These are phyloP conservation scores for Penicillium subrubescens DNA, from an alignment of 495 filamentous ascomycete species.

Conservation along the genomic window DNA sequence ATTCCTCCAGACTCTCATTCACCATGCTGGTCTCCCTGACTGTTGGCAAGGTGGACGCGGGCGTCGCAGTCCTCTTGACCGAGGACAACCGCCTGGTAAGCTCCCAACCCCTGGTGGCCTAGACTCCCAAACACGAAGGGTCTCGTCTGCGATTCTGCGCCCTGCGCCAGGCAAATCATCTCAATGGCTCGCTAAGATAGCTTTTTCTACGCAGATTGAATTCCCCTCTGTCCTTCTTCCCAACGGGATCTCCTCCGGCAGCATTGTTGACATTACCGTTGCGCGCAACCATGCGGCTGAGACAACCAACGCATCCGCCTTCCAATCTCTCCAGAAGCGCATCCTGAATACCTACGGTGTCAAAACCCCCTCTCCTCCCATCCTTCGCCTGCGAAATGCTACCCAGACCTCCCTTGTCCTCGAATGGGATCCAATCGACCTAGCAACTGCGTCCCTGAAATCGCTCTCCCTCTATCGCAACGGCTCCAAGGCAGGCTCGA, in stretches of 20 bases:
- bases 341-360: slow-evolving; percentile 87
- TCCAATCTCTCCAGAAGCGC: slow-evolving; percentile 80
- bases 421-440: slow-evolving; percentile 94
- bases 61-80: slow-evolving; percentile 94
- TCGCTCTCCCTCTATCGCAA: slow-evolving; percentile 91
- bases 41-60: slow-evolving; percentile 98
- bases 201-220: slow-evolving; percentile 70
- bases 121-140: slow-evolving; percentile 19
- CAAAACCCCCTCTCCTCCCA: slow-evolving; percentile 72
- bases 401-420: slow-evolving; percentile 97
- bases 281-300: slow-evolving; percentile 83
- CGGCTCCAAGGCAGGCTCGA: slow-evolving; percentile 91
- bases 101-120: slow-evolving; percentile 28
- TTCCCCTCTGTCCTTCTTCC: slow-evolving; percentile 98
- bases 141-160: slow-evolving; percentile 5
- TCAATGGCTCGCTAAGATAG: slow-evolving; percentile 12
- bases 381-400: slow-evolving; percentile 89
- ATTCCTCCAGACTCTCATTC: slow-evolving; percentile 5
- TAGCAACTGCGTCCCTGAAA: slow-evolving; percentile 88
- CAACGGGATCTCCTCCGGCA: slow-evolving; percentile 88
- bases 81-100: slow-evolving; percentile 95
- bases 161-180: slow-evolving; percentile 1
- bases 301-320: slow-evolving; percentile 66
- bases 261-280: slow-evolving; percentile 97
- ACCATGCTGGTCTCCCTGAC: slow-evolving; percentile 96